Evolutionary conservation across 2,329 filamentous ascomycete species (phyloP), one percentile per base, ranked within the genome.

Genomic region (Tolypocladium amazonense): DNA sequence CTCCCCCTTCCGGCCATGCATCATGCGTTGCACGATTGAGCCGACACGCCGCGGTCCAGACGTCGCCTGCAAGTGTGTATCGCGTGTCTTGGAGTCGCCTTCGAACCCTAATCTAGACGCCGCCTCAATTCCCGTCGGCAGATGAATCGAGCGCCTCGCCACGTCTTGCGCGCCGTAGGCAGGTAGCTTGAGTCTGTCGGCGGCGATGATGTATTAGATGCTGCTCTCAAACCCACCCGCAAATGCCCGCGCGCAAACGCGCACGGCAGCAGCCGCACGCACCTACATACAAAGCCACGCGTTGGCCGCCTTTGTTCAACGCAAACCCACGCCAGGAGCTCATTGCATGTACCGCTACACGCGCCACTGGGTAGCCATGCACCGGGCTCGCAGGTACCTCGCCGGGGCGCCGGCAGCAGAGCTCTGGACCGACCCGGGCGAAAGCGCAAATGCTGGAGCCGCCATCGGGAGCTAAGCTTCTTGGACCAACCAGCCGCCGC

Each of bases 281-380:
- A 30, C 47, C 15, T 7, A 3, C 15, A 41, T 15, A 2, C 14
- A 18, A n/a, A n/a, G 25, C 12, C 45, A 30, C 33, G 47, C 47
- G 12, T 30, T 15, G 47, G 47, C 27, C 15, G 3, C 35, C 3
- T 35, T 52, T 23, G 9, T 15, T 33, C 39, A 25, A 33, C 27
- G 56, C 41, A 47, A 35, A 27, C 37, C 4, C 37, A 56, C 23
- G 23, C 54, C 37, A 20, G 45, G 4, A 30, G 45, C 54, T 12
- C 18, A 4, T 1, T 38, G 59, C 59, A 58, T 59, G 64, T 65
- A 63, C 59, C 50, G 60, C 60, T 73, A 75, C 73, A 67, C 68
- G 65, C 53, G 65, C 38, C 55, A 63, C 72, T 73, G 71, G 72
- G 72, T 70, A 75, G 70, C 71, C 60, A 73, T 71, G 69, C 71